These are phyloP conservation scores for Gonapodya prolifera DNA, from an alignment of 192 early-diverging fungal genomes.

Conservation along the genomic window DNA sequence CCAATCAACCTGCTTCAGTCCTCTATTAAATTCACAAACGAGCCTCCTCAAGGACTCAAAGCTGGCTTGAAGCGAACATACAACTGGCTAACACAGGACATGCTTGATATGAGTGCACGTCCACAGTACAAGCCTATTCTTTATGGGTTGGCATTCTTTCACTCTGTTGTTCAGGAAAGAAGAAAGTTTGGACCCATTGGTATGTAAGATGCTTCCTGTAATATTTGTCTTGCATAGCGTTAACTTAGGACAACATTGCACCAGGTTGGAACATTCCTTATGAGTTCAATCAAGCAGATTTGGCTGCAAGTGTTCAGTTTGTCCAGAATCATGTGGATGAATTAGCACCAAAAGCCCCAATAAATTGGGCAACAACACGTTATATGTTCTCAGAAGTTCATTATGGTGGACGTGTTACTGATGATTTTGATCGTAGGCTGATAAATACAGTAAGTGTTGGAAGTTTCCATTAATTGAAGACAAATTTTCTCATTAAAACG, in stretches of 20 bases:
- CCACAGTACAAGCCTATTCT: slow-evolving; percentile 53
- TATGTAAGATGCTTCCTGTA: slow-evolving; percentile 8
- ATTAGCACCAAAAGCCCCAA: slow-evolving; percentile 42
- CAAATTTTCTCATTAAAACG: too few species aligned
- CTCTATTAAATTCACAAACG: slow-evolving; percentile 56
- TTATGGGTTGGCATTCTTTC: slow-evolving; percentile 49
- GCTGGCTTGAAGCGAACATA: slow-evolving; percentile 53
- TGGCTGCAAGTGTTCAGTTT: slow-evolving; percentile 50
- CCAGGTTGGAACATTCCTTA: slow-evolving; percentile 47
- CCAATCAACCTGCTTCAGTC: slow-evolving; percentile 53
- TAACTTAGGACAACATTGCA: neutral
- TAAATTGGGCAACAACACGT: slow-evolving; percentile 45
- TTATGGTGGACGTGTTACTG: slow-evolving; percentile 51
- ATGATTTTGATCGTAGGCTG: slow-evolving; percentile 17
- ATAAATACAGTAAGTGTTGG: neutral
- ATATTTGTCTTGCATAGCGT: neutral
- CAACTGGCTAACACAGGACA: slow-evolving; percentile 54
- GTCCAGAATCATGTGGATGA: slow-evolving; percentile 59
- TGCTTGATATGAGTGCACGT: slow-evolving; percentile 48
- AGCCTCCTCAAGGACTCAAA: slow-evolving; percentile 52
- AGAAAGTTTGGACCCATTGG: slow-evolving; percentile 53
- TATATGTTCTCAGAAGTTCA: slow-evolving; percentile 62
- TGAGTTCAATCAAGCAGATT: slow-evolving; percentile 55
- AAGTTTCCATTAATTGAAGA: too few species aligned
- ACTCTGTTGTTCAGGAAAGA: slow-evolving; percentile 51